Conservation (phyloP, 2,329 filamentous ascomycete genomes). For the Basipetospora chlamydospora region DNA sequence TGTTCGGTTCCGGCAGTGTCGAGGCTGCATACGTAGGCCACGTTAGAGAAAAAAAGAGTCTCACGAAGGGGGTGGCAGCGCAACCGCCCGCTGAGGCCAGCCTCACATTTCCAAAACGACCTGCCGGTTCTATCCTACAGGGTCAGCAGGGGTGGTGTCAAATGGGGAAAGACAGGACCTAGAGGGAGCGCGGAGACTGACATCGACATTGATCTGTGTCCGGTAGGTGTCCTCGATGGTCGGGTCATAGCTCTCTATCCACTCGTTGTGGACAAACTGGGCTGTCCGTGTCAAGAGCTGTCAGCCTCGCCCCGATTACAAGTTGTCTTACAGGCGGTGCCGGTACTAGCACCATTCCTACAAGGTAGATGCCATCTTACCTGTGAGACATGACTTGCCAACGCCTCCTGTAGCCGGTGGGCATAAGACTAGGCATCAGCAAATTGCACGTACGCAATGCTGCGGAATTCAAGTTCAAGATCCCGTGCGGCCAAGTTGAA, state of each 20-base stretch:
- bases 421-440: conserved; percentile 7
- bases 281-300: conserved; percentile 34
- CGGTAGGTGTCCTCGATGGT: conserved; percentile 69
- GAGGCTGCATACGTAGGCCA: conserved; percentile 33
- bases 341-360: no score
- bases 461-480: neutral
- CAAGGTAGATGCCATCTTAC: no score
- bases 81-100: neutral
- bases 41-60: conserved; percentile 10
- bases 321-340: no score
- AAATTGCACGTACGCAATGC: neutral
- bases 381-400: conserved; percentile 11
- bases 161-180: conserved; percentile 12
- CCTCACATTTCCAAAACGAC: conserved; percentile 78
- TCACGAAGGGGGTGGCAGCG: neutral
- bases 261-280: conserved; percentile 87
- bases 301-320: conserved; percentile 14
- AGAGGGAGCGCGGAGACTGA: conserved; percentile 32
- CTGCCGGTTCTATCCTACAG: conserved; percentile 53
- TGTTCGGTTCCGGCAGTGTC: conserved; percentile 88
- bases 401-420: conserved; percentile 8
- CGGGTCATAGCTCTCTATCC: conserved; percentile 78
- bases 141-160: conserved; percentile 13
- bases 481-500: conserved; percentile 7
- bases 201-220: conserved; percentile 68